These are phyloP conservation scores for Zelonia costaricensis DNA, from an alignment of 208 protist genomes.

Conservation along the genomic window DNA sequence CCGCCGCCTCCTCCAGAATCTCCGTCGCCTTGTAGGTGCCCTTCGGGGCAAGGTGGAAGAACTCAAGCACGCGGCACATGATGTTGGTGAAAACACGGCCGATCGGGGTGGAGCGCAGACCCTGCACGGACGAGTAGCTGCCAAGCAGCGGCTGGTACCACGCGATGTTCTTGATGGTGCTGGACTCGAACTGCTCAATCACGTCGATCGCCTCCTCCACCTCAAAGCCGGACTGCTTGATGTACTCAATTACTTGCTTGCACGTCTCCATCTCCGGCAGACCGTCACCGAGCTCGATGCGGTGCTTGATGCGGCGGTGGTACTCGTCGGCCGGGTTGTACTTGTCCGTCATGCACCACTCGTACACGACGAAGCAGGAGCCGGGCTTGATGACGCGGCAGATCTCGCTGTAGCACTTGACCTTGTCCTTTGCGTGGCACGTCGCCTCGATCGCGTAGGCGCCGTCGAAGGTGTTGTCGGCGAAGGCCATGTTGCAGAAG, in stretches of 20 bases:
- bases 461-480: conserved; percentile 93
- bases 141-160: conserved; percentile 91
- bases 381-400: conserved; percentile 95
- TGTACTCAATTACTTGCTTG: conserved; percentile 70
- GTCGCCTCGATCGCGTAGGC: conserved; percentile 97
- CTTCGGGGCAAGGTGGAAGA: conserved; percentile 64
- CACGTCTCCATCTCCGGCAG: conserved; percentile 90
- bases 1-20: conserved; percentile 91
- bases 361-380: conserved; percentile 93
- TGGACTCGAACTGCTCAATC: conserved; percentile 52
- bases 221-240: conserved; percentile 93
- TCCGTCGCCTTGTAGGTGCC: conserved; percentile 82
- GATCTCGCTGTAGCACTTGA: conserved; percentile 93
- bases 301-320: conserved; percentile 88
- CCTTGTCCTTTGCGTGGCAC: conserved; percentile 95
- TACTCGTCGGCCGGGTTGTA: conserved; percentile 92
- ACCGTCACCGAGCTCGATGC: conserved; percentile 96
- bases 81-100: conserved; percentile 80
- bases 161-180: conserved; percentile 78
- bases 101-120: conserved; percentile 78
- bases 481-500: conserved; percentile 93
- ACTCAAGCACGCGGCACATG: conserved; percentile 82
- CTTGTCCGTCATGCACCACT: conserved; percentile 96
- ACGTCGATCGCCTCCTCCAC: conserved; percentile 83
- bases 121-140: conserved; percentile 69